Evolutionary conservation across 495 filamentous ascomycete genomes (phyloP), one percentile per base, ranked within the genome.

Genomic region (Aspergillus diversus): DNA sequence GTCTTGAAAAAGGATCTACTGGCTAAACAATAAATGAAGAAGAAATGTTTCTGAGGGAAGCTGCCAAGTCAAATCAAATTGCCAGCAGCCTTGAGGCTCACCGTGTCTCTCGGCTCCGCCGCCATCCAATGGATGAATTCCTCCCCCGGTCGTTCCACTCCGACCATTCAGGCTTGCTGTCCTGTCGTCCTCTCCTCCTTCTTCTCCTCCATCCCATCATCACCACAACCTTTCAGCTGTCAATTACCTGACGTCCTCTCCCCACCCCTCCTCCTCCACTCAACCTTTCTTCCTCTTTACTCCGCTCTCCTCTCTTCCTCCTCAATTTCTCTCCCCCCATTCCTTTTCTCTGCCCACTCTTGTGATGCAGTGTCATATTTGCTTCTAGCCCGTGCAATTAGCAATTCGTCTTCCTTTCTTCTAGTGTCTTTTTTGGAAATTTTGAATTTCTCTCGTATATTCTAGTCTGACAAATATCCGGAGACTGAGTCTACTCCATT

Each of bases 141-240:
- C 49, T 52, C 50, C 33, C 59, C 61, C 58, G 54, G 49, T 17
- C 50, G 33, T 55, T 47, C 35, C 35, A 33, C 55, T 56, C 54
- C 57, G 59, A 37, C 62, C 60, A 63, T 61, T 66, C 63, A 39
- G 71, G 68, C 66, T 72, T 63, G 73, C 71, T 69, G 71, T 75
- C 72, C 72, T 66, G 66, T 70, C 68, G 63, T 73, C 68, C 62
- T 63, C 64, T 58, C 51, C 46, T 13, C 49, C 56, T 42, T 48
- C 49, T 46, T 49, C 61, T 16, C 31, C 39, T 52, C 46, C 35
- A 34, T 55, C 52, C 54, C 39, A 17, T 52, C 39, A 17, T 52
- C 49, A 31, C 63, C 57, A 33, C 63, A 58, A 39, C 59, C 50
- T 33, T 43, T 48, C 42, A 37, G 42, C 53, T 63, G 47, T 54